These are phyloP conservation scores for Blastomyces emzantsi DNA, from an alignment of 2,329 filamentous ascomycete genomes.

Conservation along the genomic window DNA sequence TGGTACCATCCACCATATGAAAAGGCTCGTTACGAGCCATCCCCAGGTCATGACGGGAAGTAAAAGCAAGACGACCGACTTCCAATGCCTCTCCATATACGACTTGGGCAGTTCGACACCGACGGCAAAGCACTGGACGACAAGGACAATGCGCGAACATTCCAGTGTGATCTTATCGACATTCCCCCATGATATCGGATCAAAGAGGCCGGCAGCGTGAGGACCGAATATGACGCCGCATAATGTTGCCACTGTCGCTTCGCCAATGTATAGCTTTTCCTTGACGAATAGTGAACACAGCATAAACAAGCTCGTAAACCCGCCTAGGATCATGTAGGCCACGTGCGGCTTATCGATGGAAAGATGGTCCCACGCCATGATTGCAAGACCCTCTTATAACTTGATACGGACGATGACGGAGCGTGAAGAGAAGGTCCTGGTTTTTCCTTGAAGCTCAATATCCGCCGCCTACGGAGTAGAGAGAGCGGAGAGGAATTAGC, in stretches of 20 bases:
- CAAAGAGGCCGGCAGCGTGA: constrained; percentile 55
- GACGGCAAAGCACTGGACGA: constrained; percentile 65
- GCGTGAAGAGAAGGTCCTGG: neutral
- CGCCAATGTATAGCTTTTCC: constrained; percentile 96
- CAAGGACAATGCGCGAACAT: constrained; percentile 61
- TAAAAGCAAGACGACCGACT: constrained; percentile 76
- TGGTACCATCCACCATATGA: constrained; percentile 85
- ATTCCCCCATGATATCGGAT: constrained; percentile 55
- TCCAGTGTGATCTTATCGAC: constrained; percentile 60
- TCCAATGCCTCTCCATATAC: constrained; percentile 99
- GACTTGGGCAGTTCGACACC: constrained; percentile 59
- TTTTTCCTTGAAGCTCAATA: neutral
- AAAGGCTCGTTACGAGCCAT: constrained; percentile 72
- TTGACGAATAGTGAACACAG: constrained; percentile 96
- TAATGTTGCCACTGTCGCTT: constrained; percentile 80
- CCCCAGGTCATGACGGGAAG: constrained; percentile 96
- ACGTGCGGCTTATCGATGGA: constrained; percentile 84
- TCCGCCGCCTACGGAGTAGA: neutral
- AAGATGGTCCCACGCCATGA: constrained; percentile 45
- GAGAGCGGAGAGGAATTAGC: neutral
- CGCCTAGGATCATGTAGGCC: constrained; percentile 97
- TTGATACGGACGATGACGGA: neutral
- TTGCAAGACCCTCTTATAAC: constrained; percentile 12
- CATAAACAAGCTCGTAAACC: constrained; percentile 98
- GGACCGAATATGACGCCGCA: constrained; percentile 64